Base-by-base conservation (phyloP, 2,329 filamentous ascomycete genomes). In the Paraconiothyrium brasiliense region DNA sequence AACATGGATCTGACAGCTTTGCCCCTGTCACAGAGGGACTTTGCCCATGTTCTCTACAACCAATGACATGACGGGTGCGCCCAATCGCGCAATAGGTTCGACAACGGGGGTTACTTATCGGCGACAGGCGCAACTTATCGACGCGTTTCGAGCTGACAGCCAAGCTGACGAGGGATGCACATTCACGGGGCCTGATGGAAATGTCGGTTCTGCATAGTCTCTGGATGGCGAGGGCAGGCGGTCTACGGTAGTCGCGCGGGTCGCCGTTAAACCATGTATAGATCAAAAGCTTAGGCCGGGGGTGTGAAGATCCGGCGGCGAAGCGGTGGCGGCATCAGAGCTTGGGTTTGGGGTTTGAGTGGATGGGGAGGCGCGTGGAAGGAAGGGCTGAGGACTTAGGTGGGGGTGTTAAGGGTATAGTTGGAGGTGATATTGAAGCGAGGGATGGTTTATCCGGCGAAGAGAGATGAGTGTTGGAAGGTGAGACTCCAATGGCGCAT, bases 381-480 rank as follows among this genome's bases (percentile, higher is more conserved):
- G 20, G 32, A 41, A 20, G 27, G 35, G 4, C 8, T 34, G 39
- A 16, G 14, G 14, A 39, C 39, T 55, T 55, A 55, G 27, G 5
- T 8, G 39, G 39, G 6, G 14, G 39, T 32, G 2, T 22, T 55
- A 55, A 55, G 52, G 37, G 20, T 44, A 54, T 54, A 44, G 4
- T 30, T 5, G 22, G 11, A 6, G 10, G 22, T n/a, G 22, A 20
- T 44, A 44, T 54, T 44, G 27, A 30, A 6, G 30, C 16, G 37
- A 11, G 51, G n/a, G 14, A n/a, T 20, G 39, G 37, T 55, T 55
- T 35, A 55, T 46, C 39, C 39, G 39, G 39, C 39, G 39, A 43
- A 54, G 52, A 44, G 52, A 54, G 39, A 48, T 54, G 48, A 51
- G 46, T 14, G 37, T 46, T 34, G 37, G 39, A 34, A 46, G n/a